Percentiles rank a stretch among this genome's conserved stretches.
phyloP scores from a whole-genome alignment of 2,329 filamentous ascomycete species.

The Colletotrichum sansevieriae region DNA sequence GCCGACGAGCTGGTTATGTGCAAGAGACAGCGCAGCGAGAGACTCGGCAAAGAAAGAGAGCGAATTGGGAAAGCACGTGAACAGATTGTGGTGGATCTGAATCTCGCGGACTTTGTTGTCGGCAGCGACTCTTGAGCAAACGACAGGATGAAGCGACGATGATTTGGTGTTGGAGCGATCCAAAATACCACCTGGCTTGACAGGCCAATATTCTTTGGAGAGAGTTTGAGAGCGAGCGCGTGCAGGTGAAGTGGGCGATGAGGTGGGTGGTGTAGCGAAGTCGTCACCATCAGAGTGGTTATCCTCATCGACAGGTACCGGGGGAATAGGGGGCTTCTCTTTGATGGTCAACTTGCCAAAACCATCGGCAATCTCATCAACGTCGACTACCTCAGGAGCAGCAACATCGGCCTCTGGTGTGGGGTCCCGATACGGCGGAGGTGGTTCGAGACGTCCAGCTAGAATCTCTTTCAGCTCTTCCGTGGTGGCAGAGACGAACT shows the following conservation, averaged over 20 bases:
- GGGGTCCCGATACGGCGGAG: conserved; percentile 56
- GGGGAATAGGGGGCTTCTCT: not conserved
- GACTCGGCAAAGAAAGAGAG: conserved; percentile 79
- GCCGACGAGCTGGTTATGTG: conserved; percentile 78
- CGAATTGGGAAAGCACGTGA: conserved; percentile 77
- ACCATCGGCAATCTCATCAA: conserved; percentile 49
- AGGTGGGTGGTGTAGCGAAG: conserved; percentile 70
- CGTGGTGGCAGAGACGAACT: conserved; percentile 83
- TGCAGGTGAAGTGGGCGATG: conserved; percentile 62
- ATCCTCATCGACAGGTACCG: conserved; percentile 47
- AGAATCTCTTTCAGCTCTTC: conserved; percentile 85
- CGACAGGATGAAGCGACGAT: conserved; percentile 69
- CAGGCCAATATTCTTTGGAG: conserved; percentile 64
- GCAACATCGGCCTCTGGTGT: conserved; percentile 23
- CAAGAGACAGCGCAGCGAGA: conserved; percentile 78
- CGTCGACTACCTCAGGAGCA: conserved; percentile 45
- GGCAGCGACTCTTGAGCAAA: conserved; percentile 67
- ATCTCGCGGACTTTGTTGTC: conserved; percentile 68
- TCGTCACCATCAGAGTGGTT: conserved; percentile 65
- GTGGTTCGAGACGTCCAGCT: conserved; percentile 73
- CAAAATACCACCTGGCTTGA: conserved; percentile 72
- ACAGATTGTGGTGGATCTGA: conserved; percentile 82
- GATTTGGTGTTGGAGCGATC: conserved; percentile 78
- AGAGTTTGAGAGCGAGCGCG: conserved; percentile 63
- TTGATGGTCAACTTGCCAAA: conserved; percentile 33